Base-by-base conservation (phyloP, 2,329 filamentous ascomycete genomes). In the Aureobasidium leucospermi region DNA sequence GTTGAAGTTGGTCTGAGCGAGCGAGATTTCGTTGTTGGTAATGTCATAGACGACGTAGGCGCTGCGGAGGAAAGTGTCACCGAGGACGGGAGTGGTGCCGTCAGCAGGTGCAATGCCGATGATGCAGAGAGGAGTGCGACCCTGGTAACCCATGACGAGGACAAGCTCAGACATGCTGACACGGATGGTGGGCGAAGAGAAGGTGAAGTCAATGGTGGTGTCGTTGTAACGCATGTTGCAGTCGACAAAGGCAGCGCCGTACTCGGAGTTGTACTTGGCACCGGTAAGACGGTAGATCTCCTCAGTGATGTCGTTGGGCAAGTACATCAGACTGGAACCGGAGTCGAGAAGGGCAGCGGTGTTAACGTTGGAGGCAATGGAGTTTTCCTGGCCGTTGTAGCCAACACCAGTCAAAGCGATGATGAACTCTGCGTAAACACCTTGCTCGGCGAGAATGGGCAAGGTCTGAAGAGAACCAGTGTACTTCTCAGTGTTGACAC, bases 401-500 rank as follows among this genome's bases (percentile, higher is more conserved):
- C 76, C 75, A 60, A 81, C 67, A 4, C 70, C 75, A 5, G 79
- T 81, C 63, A 82, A 66, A 2, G 77, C 78, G 48, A 83, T 79
- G 69, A 80, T 71, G 65, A 78, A 77, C 60, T 78, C 76, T 4
- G 84, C 81, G 41, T 84, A 82, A 55, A 76, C 63, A 23, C 72
- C 72, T 8, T 69, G 62, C 42, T 74, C 70, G 57, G 78, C 69
- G 65, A 84, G 75, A 62, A 90, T 77, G 15, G 85, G 78, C 31
- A 91, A 76, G 6, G 79, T 81, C 47, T 79, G 78, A 34, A 92
- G 77, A 2, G 81, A 71, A 49, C 88, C 88, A 0, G 77, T 70
- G 72, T 85, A 94, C 69, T 92, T 92, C 61, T 80, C 81, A 0
- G 83, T 88, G 69, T 93, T 88, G 61, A 92, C 84, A n/a, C 88